These are phyloP conservation scores for Pisolithus thermaeus DNA, from an alignment of 1,284 basidiomycete species.

Conservation along the genomic window DNA sequence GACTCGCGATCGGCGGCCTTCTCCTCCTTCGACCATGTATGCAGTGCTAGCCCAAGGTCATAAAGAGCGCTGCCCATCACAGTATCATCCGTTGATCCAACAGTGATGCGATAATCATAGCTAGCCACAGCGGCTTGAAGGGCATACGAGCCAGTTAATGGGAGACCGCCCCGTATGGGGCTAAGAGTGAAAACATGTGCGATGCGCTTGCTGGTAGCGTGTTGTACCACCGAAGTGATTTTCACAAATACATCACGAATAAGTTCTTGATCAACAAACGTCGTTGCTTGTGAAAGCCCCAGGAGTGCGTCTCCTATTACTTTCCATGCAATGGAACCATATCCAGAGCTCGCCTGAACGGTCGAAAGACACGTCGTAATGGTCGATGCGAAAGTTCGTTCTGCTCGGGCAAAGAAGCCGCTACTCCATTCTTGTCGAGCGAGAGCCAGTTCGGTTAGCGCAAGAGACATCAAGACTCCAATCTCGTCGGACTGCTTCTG, in stretches of 20 bases:
- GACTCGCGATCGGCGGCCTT: slow-evolving; percentile 28
- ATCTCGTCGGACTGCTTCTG: slow-evolving; percentile 54
- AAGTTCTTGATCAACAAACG: slow-evolving; percentile 37
- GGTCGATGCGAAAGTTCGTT: slow-evolving; percentile 62
- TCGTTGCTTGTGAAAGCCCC: slow-evolving; percentile 47
- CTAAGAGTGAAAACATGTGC: slow-evolving; percentile 36
- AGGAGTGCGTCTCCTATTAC: slow-evolving; percentile 75
- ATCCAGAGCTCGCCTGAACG: slow-evolving; percentile 52
- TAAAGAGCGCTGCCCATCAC: slow-evolving; percentile 64
- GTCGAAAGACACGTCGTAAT: slow-evolving; percentile 54
- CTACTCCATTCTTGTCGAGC: slow-evolving; percentile 61
- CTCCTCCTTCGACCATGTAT: slow-evolving; percentile 40
- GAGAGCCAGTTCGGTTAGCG: slow-evolving; percentile 69
- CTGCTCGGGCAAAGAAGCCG: slow-evolving; percentile 73
- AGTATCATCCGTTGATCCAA: slow-evolving; percentile 57
- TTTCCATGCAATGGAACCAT: slow-evolving; percentile 83
- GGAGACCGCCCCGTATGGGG: slow-evolving; percentile 16
- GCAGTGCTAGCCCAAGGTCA: slow-evolving; percentile 72
- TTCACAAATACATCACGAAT: slow-evolving; percentile 34
- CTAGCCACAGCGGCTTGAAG: slow-evolving; percentile 60
- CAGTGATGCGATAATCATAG: slow-evolving; percentile 68
- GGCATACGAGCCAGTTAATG: slow-evolving; percentile 36
- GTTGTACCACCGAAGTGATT: slow-evolving; percentile 34
- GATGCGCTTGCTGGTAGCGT: slow-evolving; percentile 37
- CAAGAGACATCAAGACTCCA: slow-evolving; percentile 70